Evolutionary conservation across 768 basidiomycete species (phyloP), one percentile per base, ranked within the genome.

Genomic region (Paxillus involutus): DNA sequence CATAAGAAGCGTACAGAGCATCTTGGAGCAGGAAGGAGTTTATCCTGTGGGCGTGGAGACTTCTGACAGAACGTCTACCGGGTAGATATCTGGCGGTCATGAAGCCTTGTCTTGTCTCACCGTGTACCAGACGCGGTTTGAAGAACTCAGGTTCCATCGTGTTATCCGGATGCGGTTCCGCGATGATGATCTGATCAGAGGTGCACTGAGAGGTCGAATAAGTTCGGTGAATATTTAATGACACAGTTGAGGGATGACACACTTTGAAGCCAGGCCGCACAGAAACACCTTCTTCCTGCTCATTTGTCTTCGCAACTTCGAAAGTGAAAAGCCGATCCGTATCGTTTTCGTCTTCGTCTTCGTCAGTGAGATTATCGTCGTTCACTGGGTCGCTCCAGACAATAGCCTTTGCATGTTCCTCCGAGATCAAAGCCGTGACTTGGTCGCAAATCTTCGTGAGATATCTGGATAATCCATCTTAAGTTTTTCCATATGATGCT

Each of bases 241-340:
- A 16, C 19, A 33, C 1, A 35, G 19, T 16, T 13, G 6, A 1
- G 9, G 41, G 16, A 11, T 2, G 19, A 56, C 69, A 17, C 54
- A 79, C 83, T 52, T 64, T 67, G 56, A 83, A 83, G 7, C 81
- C 82, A n/a, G 66, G 67, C 21, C 73, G 69, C 13, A 67, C 60
- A 0, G 68, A 63, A 7, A 81, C 80, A 16, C 70, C 66, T 62
- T 85, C 83, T 45, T 81, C 80, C 58, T 84, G 81, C 52, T 85
- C 81, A 33, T 75, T 75, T 10, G 77, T 82, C 62, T 85, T 81
- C 1, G 73, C 68, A 3, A 85, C 83, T 45, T 81, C 77, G 47
- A 83, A 85, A 0, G 75, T 75, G 64, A 80, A 85, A 26, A 85
- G 58, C 6, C 83, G 73, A 55, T 81, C 80, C 12, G 65, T 68